Conservation (phyloP, 768 basidiomycete genomes). For the Termitomyces sp. region DNA sequence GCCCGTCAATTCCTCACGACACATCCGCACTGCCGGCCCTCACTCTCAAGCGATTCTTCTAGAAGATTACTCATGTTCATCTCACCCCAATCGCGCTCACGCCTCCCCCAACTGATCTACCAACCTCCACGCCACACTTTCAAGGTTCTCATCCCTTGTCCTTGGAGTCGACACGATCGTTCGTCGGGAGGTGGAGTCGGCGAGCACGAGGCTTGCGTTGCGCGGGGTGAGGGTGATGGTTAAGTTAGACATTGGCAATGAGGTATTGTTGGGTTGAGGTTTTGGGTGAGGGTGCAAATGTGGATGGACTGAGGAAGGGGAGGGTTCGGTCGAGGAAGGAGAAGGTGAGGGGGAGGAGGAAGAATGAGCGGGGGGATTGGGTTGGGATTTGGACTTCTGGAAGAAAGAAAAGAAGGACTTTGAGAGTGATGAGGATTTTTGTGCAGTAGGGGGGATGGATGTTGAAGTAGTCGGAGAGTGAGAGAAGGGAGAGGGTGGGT, state of each 20-base stretch:
- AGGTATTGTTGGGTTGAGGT: slow-evolving; percentile 5
- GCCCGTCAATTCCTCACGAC: too few relatives aligned
- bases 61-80: too few relatives aligned
- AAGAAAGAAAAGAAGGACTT: background rate
- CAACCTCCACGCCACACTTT: background rate
- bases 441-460: too few relatives aligned
- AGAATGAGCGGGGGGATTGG: background rate
- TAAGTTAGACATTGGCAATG: slow-evolving; percentile 26
- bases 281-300: too few relatives aligned
- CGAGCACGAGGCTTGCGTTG: slow-evolving; percentile 32
- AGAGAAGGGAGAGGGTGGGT: background rate
- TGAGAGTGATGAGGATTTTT: too few relatives aligned
- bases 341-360: background rate
- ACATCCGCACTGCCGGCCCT: too few relatives aligned
- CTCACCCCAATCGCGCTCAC: too few relatives aligned
- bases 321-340: too few relatives aligned
- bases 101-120: background rate
- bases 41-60: too few relatives aligned
- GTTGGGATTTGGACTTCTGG: background rate
- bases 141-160: background rate
- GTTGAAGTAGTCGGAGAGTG: too few relatives aligned
- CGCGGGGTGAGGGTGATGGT: slow-evolving; percentile 37
- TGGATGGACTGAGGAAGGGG: background rate
- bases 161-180: background rate
- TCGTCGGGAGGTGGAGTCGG: slow-evolving; percentile 20